Conservation (phyloP, 2,329 filamentous ascomycete species). For the Alternaria sp. region DNA sequence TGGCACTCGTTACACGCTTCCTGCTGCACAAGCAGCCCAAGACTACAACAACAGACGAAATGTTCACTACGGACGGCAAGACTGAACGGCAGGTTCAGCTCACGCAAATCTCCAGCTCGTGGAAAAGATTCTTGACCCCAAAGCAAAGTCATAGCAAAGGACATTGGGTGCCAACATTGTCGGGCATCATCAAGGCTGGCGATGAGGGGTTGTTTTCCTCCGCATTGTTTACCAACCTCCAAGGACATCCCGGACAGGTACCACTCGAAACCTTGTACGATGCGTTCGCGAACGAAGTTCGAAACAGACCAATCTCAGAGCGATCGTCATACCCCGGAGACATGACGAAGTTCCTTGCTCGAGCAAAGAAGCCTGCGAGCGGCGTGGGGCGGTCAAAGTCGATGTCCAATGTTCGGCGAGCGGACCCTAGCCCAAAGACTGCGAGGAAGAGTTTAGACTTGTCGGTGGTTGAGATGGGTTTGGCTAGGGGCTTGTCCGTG, state of each 20-base stretch:
- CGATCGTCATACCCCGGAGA: conserved; percentile 31
- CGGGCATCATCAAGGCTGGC: conserved; percentile 41
- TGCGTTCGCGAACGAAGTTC: conserved; percentile 34
- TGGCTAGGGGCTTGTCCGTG: conserved; percentile 23
- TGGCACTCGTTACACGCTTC: conserved; percentile 40
- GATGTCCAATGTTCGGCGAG: conserved; percentile 17
- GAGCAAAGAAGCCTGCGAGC: conserved; percentile 15
- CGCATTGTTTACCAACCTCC: conserved; percentile 30
- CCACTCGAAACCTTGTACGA: conserved; percentile 35
- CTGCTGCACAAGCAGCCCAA: conserved; percentile 35
- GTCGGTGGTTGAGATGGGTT: conserved; percentile 18
- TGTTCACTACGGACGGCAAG: conserved; percentile 13
- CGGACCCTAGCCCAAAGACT: conserved; percentile 12
- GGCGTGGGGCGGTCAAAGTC: conserved; percentile 26
- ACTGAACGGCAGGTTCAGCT: conserved; percentile 19
- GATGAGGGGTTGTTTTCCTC: conserved; percentile 40
- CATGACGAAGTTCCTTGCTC: conserved; percentile 31
- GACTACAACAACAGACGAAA: conserved; percentile 5
- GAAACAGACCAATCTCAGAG: conserved; percentile 25
- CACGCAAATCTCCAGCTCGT: conserved; percentile 21
- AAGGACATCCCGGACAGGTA: conserved; percentile 30
- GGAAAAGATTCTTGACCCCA: conserved; percentile 26
- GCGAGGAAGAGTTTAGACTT: conserved; percentile 29
- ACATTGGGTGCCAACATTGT: conserved; percentile 35
- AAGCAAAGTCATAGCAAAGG: conserved; percentile 21